phyloP scores from a whole-genome alignment of 1,284 basidiomycete species.

The Crucibulum parvulum region DNA sequence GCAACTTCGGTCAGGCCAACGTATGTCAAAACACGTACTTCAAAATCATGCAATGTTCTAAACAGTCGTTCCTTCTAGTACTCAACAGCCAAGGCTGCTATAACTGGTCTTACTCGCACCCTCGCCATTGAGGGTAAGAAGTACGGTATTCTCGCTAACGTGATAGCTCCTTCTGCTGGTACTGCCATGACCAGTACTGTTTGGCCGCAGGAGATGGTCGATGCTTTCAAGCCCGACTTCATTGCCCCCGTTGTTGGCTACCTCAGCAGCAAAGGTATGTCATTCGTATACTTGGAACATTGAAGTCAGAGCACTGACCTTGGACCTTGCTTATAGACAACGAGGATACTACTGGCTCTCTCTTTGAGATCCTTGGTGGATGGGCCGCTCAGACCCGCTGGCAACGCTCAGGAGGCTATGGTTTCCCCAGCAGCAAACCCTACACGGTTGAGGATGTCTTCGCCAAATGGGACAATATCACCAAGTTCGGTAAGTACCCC shows the following conservation, averaged over 20 bases:
- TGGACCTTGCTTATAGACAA: conserved; percentile 56
- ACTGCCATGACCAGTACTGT: conserved; percentile 91
- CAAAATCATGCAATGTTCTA: not conserved
- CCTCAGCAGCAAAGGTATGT: conserved; percentile 78
- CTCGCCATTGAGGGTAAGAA: conserved; percentile 93
- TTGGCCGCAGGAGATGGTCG: conserved; percentile 92
- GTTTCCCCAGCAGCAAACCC: conserved; percentile 83
- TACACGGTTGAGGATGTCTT: conserved; percentile 83
- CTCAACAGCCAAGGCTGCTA: conserved; percentile 92
- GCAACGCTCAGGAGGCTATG: conserved; percentile 89
- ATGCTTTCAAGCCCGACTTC: conserved; percentile 95
- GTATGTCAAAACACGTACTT: conserved; percentile 42
- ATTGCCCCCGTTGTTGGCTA: conserved; percentile 94
- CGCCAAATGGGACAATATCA: conserved; percentile 83
- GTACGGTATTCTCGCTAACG: conserved; percentile 90
- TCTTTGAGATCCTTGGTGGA: conserved; percentile 93
- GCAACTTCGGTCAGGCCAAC: conserved; percentile 94
- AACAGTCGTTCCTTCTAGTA: conserved; percentile 56
- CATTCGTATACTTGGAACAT: not conserved
- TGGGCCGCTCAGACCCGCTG: conserved; percentile 94
- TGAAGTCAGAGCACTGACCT: not conserved
- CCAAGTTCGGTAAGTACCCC: conserved; percentile 73
- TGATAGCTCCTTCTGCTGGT: conserved; percentile 89
- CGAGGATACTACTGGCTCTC: conserved; percentile 73
- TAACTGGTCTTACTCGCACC: conserved; percentile 90